Percentiles rank a stretch among this genome's conserved stretches.
Conservation (phyloP, 2,329 filamentous ascomycete genomes). For the Nemania serpens region DNA sequence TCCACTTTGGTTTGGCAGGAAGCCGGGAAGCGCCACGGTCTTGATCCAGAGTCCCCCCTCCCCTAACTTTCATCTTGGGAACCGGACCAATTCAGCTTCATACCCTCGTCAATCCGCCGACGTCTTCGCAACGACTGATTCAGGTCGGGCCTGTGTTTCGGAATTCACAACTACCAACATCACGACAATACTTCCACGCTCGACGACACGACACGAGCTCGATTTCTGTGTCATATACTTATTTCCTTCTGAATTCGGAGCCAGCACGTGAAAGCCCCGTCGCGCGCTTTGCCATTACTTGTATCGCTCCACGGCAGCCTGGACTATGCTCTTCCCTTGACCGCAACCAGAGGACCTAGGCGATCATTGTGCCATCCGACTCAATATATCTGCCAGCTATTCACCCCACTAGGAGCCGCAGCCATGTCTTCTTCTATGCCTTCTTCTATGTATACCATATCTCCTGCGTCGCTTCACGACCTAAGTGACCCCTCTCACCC, state of each 20-base stretch:
- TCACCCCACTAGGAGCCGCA: conserved; percentile 35
- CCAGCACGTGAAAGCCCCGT: conserved; percentile 8
- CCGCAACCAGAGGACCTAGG: conserved; percentile 30
- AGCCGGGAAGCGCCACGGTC: conserved; percentile 37
- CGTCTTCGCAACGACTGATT: conserved; percentile 27
- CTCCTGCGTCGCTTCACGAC: conserved; percentile 48
- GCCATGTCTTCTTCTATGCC: conserved; percentile 55
- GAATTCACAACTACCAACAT: conserved; percentile 11
- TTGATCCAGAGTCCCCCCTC: conserved; percentile 27
- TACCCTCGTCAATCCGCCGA: conserved; percentile 11
- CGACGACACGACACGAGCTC: not conserved
- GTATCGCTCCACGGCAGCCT: conserved; percentile 25
- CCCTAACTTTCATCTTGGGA: conserved; percentile 28
- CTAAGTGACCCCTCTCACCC: conserved; percentile 32
- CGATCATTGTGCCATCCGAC: conserved; percentile 29
- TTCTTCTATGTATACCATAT: conserved; percentile 50
- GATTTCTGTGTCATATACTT: conserved; percentile 5
- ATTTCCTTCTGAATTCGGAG: not conserved
- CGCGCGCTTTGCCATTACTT: conserved; percentile 20
- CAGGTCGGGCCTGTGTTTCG: conserved; percentile 23
- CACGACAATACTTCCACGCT: conserved; percentile 3
- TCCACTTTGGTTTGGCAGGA: conserved; percentile 31
- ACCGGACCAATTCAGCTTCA: conserved; percentile 29
- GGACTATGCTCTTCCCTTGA: conserved; percentile 37
- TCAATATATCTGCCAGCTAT: conserved; percentile 41